Base-by-base conservation (phyloP, 2,329 filamentous ascomycete genomes). In the Paraphoma chrysanthemicola region DNA sequence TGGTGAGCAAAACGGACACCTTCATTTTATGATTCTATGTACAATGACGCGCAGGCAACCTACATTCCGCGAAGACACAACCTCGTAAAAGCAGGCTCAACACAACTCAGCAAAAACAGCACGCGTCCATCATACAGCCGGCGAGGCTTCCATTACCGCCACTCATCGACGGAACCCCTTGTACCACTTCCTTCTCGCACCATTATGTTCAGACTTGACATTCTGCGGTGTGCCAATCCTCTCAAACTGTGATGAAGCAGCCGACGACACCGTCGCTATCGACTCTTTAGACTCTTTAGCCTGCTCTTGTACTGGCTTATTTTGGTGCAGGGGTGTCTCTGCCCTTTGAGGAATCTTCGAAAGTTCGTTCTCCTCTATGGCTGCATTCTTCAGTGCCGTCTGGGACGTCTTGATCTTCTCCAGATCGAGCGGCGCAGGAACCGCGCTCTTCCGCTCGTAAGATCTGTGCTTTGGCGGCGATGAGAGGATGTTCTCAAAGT, bases 101-200 rank as follows among this genome's bases (percentile, higher is more conserved):
- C 33, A 23, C 5, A 23, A 23, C 14, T 36, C 33, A 36, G 33
- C 33, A 3, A 10, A 10, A 14, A 10, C 14, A 10, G 10, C 33
- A 14, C 10, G 3, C 33, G 6, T 14, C 12, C 31, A 36, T 10
- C 33, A 10, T 14, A 36, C 14, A 2, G 14, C 33, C 33, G 9
- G 33, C 6, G 33, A 36, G 14, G 3, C 2, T 36, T 14, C 33
- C 10, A 14, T 6, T 36, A 4, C 3, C 9, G 33, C 33, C 33
- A 36, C 14, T 36, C 23, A 57, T 3, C 54, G 43, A 45, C 54
- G 53, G 38, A 62, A 59, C 6, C 48, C 53, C 36, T 51, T 59
- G n/a, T 60, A 64, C 61, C 61, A 59, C 50, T 54, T 60, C 39
- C 50, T 56, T 17, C 28, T 51, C 10, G 17, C 33, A 6, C 57